phyloP scores from a whole-genome alignment of 2,329 filamentous ascomycete species.

The Epichloe hybrida region DNA sequence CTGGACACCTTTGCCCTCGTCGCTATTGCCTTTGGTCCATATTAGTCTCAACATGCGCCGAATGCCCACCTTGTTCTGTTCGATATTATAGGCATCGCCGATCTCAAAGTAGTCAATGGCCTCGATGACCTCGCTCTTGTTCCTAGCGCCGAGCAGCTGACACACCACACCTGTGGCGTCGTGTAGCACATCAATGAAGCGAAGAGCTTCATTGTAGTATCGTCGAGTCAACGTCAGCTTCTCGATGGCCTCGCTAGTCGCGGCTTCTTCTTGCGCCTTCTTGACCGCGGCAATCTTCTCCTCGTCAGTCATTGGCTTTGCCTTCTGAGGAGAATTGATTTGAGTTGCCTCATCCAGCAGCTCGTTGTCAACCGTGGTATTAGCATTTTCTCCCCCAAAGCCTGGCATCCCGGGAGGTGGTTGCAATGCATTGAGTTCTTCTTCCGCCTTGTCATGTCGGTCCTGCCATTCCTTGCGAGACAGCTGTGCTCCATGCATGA shows the following conservation, averaged over 20 bases:
- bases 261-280: conserved; percentile 75
- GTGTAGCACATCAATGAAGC: conserved; percentile 86
- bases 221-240: conserved; percentile 78
- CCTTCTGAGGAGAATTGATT: conserved; percentile 55
- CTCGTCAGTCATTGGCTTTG: conserved; percentile 59
- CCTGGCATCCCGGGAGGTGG: conserved; percentile 59
- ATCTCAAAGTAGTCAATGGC: conserved; percentile 98
- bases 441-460: conserved; percentile 69
- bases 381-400: conserved; percentile 47
- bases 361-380: conserved; percentile 59
- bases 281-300: conserved; percentile 59
- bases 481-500: conserved; percentile 80
- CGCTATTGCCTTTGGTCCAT: conserved; percentile 98
- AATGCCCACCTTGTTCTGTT: conserved; percentile 85
- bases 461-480: conserved; percentile 75
- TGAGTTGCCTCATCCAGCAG: conserved; percentile 84
- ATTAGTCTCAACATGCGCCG: conserved; percentile 91
- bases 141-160: conserved; percentile 81
- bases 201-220: conserved; percentile 86
- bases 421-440: conserved; percentile 67
- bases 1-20: conserved; percentile 96
- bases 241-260: conserved; percentile 75
- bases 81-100: conserved; percentile 89
- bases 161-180: conserved; percentile 67
- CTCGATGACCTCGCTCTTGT: conserved; percentile 97